These are phyloP conservation scores for Leucocoprinus sp. DNA, from an alignment of 768 basidiomycete species.

Conservation along the genomic window DNA sequence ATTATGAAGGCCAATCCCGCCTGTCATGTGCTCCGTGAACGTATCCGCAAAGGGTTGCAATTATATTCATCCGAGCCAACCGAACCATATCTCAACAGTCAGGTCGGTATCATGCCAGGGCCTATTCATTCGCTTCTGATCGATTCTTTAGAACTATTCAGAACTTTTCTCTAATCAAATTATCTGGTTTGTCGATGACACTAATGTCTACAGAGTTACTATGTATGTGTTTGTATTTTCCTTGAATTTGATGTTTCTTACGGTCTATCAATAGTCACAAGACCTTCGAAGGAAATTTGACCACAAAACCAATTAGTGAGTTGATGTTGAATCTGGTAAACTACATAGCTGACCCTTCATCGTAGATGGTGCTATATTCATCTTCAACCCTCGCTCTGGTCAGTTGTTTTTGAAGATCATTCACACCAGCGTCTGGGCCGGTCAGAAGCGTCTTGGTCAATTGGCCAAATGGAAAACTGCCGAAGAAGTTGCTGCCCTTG, in stretches of 20 bases:
- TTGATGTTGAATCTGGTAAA: too few species aligned
- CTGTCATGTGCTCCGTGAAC: slow-evolving; percentile 93
- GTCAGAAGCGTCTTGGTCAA: slow-evolving; percentile 99
- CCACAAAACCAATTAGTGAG: slow-evolving; percentile 95
- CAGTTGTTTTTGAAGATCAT: slow-evolving; percentile 99
- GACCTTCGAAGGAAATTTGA: slow-evolving; percentile 99
- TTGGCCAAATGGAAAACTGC: slow-evolving; percentile 99
- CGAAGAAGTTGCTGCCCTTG: slow-evolving; percentile 97
- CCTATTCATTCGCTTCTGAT: neutral
- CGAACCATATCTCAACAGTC: slow-evolving; percentile 97
- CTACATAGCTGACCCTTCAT: slow-evolving; percentile 7
- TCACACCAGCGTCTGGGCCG: slow-evolving; percentile 99
- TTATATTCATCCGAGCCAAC: slow-evolving; percentile 99
- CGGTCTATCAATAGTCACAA: slow-evolving; percentile 58
- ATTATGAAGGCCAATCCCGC: slow-evolving; percentile 99
- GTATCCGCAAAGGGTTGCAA: slow-evolving; percentile 97
- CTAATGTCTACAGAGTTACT: slow-evolving; percentile 98
- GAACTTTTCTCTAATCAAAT: slow-evolving; percentile 98
- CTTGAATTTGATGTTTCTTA: neutral
- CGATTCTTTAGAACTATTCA: slow-evolving; percentile 63
- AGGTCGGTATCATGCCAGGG: slow-evolving; percentile 30
- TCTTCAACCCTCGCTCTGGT: slow-evolving; percentile 98
- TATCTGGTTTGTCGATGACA: slow-evolving; percentile 99
- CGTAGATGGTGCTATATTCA: slow-evolving; percentile 90
- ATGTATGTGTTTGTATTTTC: slow-evolving; percentile 41